Evolutionary conservation across 257 asterid species (phyloP).

Genomic region (Gardenia jasminoides): DNA sequence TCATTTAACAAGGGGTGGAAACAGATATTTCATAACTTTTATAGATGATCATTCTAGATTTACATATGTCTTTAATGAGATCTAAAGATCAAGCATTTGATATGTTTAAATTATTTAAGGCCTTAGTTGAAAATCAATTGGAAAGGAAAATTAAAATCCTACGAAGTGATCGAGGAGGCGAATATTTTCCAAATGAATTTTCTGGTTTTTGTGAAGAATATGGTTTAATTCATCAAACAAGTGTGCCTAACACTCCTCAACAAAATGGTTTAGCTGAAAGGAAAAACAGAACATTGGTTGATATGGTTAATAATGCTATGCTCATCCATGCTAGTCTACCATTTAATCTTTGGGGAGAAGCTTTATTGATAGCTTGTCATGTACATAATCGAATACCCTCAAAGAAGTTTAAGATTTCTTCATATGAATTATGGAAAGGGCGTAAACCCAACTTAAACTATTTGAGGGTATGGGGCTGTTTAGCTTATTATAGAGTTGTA

Average conservation of each 20-base stretch:
- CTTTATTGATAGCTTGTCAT: not conserved
- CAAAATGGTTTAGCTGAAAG: not conserved
- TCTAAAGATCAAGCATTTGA: not conserved
- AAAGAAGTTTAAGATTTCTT: not conserved
- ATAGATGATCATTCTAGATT: not conserved
- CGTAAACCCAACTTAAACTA: not conserved
- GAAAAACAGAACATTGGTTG: not conserved
- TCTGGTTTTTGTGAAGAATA: not conserved
- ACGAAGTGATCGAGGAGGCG: not conserved
- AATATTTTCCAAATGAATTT: constrained; percentile 3
- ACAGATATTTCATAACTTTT: not conserved
- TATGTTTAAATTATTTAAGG: not conserved
- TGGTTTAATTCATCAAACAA: not conserved
- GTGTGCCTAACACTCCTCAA: too few relatives aligned
- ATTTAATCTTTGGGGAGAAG: not conserved
- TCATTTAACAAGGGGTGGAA: not conserved
- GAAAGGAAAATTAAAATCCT: not conserved
- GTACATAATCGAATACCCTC: not conserved
- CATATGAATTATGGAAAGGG: not conserved
- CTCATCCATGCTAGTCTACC: not conserved
- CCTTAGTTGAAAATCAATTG: not conserved
- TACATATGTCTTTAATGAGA: not conserved
- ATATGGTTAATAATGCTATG: not conserved
- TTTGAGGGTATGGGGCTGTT: not conserved
- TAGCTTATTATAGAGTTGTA: not conserved